Evolutionary conservation across 768 basidiomycete genomes (phyloP).

Genomic region (Galerina sulciceps): DNA sequence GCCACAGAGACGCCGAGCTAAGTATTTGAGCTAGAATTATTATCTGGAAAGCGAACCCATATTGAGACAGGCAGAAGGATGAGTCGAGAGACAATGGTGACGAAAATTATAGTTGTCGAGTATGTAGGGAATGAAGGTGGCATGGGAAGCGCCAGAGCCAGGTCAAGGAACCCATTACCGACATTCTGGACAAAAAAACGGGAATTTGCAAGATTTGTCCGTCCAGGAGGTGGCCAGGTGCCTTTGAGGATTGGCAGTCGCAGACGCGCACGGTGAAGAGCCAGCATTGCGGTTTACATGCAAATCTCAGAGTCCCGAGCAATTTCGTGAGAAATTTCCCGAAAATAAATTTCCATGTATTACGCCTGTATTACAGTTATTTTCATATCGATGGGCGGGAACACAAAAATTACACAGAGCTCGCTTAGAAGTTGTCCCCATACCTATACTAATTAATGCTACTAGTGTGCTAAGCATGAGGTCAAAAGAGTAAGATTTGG

Average conservation of each 20-base stretch:
- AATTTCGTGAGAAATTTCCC: too few relatives aligned
- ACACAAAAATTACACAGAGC: too few relatives aligned
- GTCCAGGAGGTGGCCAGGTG: conserved; percentile 13
- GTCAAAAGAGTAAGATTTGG: too few relatives aligned
- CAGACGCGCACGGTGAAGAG: conserved; percentile 33
- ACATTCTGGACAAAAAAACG: conserved; percentile 46
- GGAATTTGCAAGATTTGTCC: conserved; percentile 19
- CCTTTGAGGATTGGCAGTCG: conserved; percentile 22
- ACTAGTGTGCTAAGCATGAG: too few relatives aligned
- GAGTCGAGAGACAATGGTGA: conserved; percentile 64
- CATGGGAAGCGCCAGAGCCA: conserved; percentile 74
- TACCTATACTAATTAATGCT: too few relatives aligned
- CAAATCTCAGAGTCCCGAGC: too few relatives aligned
- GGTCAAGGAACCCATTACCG: conserved; percentile 74
- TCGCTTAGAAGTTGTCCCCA: too few relatives aligned
- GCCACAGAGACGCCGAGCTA: conserved; percentile 13
- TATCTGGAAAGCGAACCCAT: conserved; percentile 59
- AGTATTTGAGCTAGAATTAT: conserved; percentile 6
- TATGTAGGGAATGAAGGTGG: conserved; percentile 73
- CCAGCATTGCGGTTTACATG: conserved; percentile 32
- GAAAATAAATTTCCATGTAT: too few relatives aligned
- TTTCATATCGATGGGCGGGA: too few relatives aligned
- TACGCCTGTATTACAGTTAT: too few relatives aligned
- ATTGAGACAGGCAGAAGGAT: conserved; percentile 71
- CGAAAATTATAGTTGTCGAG: conserved; percentile 74